These are phyloP conservation scores for Daphne laureola DNA, from an alignment of 441 rosid species.

Conservation along the genomic window DNA sequence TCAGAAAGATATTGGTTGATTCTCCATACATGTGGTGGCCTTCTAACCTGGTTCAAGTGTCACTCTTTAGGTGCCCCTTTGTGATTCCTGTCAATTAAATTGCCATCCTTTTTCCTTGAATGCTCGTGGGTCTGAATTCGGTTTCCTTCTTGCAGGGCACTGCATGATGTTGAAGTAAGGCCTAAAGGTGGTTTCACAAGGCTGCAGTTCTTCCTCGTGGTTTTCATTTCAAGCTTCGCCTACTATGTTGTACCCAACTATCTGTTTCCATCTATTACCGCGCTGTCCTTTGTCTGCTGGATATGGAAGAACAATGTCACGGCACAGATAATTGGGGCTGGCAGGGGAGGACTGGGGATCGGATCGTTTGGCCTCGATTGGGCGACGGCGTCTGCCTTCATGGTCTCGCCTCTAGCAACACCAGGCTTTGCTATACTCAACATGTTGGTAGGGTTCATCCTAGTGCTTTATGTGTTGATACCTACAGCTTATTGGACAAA, in stretches of 20 bases:
- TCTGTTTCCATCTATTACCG: conserved; percentile 32
- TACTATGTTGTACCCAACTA: conserved; percentile 34
- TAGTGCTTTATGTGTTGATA: conserved; percentile 21
- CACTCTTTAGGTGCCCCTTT: conserved; percentile 32
- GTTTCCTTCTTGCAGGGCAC: conserved; percentile 21
- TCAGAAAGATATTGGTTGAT: conserved; percentile 40
- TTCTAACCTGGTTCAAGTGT: conserved; percentile 43
- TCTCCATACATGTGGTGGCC: conserved; percentile 58
- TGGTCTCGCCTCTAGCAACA: conserved; percentile 32
- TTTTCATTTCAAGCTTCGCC: conserved; percentile 31
- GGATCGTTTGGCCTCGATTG: conserved; percentile 38
- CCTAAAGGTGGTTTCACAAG: conserved; percentile 31
- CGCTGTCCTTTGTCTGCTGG: conserved; percentile 39
- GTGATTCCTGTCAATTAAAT: not conserved
- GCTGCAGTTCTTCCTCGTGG: conserved; percentile 38
- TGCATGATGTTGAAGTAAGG: conserved; percentile 36
- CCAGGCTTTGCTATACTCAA: conserved; percentile 36
- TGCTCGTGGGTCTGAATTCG: too few species aligned
- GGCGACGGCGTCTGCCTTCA: conserved; percentile 31
- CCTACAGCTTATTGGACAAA: conserved; percentile 35
- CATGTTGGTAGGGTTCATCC: conserved; percentile 24
- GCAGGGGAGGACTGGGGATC: conserved; percentile 31
- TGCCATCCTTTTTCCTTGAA: not conserved
- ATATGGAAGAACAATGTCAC: conserved; percentile 32
- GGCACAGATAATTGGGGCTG: conserved; percentile 36